These are phyloP conservation scores for Metschnikowia matae DNA, from an alignment of 805 yeast species.

Conservation along the genomic window DNA sequence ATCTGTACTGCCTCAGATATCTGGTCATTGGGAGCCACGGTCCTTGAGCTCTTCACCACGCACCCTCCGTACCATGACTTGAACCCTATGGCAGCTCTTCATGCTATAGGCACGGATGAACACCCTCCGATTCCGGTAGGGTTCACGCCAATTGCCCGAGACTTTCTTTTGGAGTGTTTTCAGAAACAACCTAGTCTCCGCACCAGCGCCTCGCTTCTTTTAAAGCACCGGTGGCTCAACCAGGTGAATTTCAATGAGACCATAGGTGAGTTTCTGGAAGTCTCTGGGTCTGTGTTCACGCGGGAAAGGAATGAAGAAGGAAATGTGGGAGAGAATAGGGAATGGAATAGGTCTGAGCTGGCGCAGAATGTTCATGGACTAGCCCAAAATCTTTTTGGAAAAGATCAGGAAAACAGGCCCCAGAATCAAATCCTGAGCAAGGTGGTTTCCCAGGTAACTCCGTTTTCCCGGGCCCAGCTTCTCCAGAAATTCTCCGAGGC, in stretches of 20 bases:
- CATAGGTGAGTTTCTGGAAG: neutral
- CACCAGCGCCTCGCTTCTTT: slow-evolving; percentile 49
- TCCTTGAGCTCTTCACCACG: slow-evolving; percentile 80
- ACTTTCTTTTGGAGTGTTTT: slow-evolving; percentile 65
- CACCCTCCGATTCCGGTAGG: slow-evolving; percentile 63
- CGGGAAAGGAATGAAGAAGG: too few relatives aligned
- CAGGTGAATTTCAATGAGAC: neutral
- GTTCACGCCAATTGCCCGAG: slow-evolving; percentile 42
- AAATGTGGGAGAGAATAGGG: too few relatives aligned
- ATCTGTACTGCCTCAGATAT: slow-evolving; percentile 86
- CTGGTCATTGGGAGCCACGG: slow-evolving; percentile 95
- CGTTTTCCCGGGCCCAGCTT: slow-evolving; percentile 24
- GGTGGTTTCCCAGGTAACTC: neutral
- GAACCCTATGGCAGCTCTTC: slow-evolving; percentile 74
- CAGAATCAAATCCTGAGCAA: too few relatives aligned
- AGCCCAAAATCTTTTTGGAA: too few relatives aligned
- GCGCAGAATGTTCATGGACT: neutral
- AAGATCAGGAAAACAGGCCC: too few relatives aligned
- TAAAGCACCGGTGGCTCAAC: slow-evolving; percentile 59
- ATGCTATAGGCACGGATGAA: slow-evolving; percentile 75
- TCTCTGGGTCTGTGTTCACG: too few relatives aligned
- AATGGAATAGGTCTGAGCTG: too few relatives aligned
- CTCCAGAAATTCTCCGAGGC: slow-evolving; percentile 29
- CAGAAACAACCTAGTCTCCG: slow-evolving; percentile 64
- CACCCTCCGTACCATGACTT: slow-evolving; percentile 81